Evolutionary conservation across 768 basidiomycete species (phyloP).

Genomic region (Tylopilus sp.): DNA sequence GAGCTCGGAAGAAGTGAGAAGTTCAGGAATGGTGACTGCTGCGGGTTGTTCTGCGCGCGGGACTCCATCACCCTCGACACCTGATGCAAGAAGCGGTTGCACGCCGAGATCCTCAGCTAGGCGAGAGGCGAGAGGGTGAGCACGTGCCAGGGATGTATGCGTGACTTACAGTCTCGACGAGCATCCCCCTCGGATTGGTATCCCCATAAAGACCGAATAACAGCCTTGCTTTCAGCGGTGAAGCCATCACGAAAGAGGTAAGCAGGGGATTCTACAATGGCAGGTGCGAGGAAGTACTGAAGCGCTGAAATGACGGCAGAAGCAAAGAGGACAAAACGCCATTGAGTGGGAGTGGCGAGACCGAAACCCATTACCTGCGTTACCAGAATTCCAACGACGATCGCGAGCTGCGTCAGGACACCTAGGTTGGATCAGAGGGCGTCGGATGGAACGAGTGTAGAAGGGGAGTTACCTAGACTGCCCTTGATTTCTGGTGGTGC

Average conservation of each 20-base stretch:
- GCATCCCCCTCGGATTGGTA: conserved; percentile 25
- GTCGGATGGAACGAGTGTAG: background rate
- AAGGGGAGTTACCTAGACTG: conserved; percentile 53
- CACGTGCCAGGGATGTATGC: background rate
- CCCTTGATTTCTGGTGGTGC: conserved; percentile 75
- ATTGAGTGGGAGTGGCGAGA: conserved; percentile 62
- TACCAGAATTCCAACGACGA: conserved; percentile 84
- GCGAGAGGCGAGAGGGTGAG: conserved; percentile 5
- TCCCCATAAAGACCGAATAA: conserved; percentile 55
- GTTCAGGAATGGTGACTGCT: conserved; percentile 49
- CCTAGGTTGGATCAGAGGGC: conserved; percentile 37
- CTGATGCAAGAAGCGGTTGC: conserved; percentile 24
- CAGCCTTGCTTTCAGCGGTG: conserved; percentile 44
- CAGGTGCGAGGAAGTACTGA: conserved; percentile 53
- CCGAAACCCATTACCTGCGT: conserved; percentile 75
- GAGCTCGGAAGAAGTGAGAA: conserved; percentile 51
- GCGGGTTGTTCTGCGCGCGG: conserved; percentile 23
- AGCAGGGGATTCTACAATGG: conserved; percentile 68
- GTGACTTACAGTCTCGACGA: conserved; percentile 24
- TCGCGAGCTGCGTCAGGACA: conserved; percentile 76
- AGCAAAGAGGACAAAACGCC: conserved; percentile 68
- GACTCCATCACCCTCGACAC: conserved; percentile 11
- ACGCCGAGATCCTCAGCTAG: conserved; percentile 27
- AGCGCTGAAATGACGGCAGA: conserved; percentile 53
- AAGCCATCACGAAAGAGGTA: conserved; percentile 56